phyloP scores from a whole-genome alignment of 345 rosid genomes.

The Salix dunnii region DNA sequence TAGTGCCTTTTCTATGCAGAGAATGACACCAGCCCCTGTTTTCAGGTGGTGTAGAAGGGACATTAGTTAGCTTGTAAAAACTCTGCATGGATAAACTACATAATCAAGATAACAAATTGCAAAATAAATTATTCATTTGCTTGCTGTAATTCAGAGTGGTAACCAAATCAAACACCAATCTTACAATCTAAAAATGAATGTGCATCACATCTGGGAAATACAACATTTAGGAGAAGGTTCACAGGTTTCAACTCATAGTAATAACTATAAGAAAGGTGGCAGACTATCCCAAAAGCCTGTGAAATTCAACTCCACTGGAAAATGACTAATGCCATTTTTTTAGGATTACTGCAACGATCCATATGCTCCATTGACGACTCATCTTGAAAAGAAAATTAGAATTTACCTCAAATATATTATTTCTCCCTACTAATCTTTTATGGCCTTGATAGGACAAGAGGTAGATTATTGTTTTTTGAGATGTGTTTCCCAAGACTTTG shows the following conservation, averaged over 20 bases:
- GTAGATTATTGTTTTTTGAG: background rate
- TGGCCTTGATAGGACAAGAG: background rate
- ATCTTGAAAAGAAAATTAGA: background rate
- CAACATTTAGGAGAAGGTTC: background rate
- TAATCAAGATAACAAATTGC: background rate
- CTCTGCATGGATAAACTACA: background rate
- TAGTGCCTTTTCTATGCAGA: slow-evolving; percentile 86
- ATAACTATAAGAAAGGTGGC: background rate
- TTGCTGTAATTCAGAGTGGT: background rate
- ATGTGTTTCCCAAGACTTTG: background rate
- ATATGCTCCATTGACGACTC: background rate
- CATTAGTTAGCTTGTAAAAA: background rate
- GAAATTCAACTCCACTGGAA: background rate
- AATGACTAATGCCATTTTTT: background rate
- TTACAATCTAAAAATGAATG: background rate
- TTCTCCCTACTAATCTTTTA: background rate
- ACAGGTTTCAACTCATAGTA: no score
- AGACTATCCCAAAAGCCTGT: background rate
- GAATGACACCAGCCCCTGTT: slow-evolving; percentile 73
- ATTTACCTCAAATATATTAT: background rate
- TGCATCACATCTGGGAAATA: background rate
- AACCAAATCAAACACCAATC: background rate
- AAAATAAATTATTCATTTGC: background rate
- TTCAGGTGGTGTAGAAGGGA: background rate
- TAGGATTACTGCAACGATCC: background rate